Conservation (phyloP, 441 rosid genomes). For the Populus trichocarpa region DNA sequence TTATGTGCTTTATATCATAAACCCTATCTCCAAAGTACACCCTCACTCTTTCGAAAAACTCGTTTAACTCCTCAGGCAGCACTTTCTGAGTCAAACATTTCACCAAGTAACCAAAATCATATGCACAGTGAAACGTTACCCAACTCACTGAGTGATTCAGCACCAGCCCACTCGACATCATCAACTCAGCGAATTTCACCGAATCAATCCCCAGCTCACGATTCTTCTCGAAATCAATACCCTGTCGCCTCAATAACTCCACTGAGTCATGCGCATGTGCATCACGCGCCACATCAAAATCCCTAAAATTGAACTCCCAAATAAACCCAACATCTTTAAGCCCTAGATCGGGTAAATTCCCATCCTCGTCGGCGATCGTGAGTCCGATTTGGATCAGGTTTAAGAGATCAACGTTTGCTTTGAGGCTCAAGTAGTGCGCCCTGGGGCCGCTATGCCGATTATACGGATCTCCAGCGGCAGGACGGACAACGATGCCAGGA, state of each 20-base stretch:
- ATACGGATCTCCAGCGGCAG: slow-evolving; percentile 12
- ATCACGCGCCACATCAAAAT: slow-evolving; percentile 46
- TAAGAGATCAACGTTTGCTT: slow-evolving; percentile 52
- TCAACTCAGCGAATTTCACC: slow-evolving; percentile 42
- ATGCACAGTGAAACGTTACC: slow-evolving; percentile 71
- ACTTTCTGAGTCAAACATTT: slow-evolving; percentile 42
- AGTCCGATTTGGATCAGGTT: slow-evolving; percentile 62
- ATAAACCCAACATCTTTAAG: slow-evolving; percentile 24
- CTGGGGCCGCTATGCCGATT: slow-evolving; percentile 23
- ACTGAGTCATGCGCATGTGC: slow-evolving; percentile 51
- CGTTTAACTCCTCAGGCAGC: slow-evolving; percentile 35
- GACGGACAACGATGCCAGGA: slow-evolving; percentile 51
- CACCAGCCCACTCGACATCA: slow-evolving; percentile 65
- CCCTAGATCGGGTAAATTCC: slow-evolving; percentile 57
- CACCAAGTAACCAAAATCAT: slow-evolving; percentile 67
- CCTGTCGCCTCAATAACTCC: slow-evolving; percentile 50
- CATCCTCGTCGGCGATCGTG: slow-evolving; percentile 42
- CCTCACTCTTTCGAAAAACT: slow-evolving; percentile 37
- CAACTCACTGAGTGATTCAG: slow-evolving; percentile 49
- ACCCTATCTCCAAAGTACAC: slow-evolving; percentile 45
- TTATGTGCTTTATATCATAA: slow-evolving; percentile 65
- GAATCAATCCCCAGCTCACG: slow-evolving; percentile 42
- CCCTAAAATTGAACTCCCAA: slow-evolving; percentile 68
- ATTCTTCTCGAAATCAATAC: slow-evolving; percentile 53
- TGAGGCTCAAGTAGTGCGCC: slow-evolving; percentile 39